Evolutionary conservation across 306 rosid genomes (phyloP), one percentile per base, ranked within the genome.

Genomic region (Trifolium dubium): DNA sequence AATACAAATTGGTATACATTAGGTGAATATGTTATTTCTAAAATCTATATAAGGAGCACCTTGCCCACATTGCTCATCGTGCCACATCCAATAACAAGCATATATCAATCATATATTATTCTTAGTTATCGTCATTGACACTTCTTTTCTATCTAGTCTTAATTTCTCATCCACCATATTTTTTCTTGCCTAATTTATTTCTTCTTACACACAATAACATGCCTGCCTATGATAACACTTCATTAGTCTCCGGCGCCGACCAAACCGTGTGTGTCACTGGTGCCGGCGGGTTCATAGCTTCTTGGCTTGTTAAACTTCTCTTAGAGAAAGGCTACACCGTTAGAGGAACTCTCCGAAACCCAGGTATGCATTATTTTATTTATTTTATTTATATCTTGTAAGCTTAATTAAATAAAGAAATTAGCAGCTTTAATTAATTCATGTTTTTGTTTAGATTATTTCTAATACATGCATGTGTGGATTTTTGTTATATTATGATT

Each of bases 281-380:
- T 3, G 99, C 99, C 10, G 97, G 93, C 1, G 99, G 99, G 14
- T 94, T 89, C 84, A 92, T 94, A 58, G 99, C 97, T 12, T 92
- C 99, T 6, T 94, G 99, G 97, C 83, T 90, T 0, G 97, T 92
- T 2, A 89, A 88, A 30, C 87, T 88, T 43, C 88, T 94, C 13
- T 85, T 94, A 0, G 80, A 87, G 47, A 87, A 83, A 84, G 96
- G 96, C 17, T 94, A 94, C 83, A 70, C 72, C 39, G 99, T 94
- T 4, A 84, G 80, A 82, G 99, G 97, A 75, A 94, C 99, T 44
- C 71, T 91, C 7, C 67, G 97, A 77, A 94, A 91, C 73, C 96
- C 98, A 75, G 97, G 97, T 85, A 37, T 61, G 67, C 31, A 59
- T 49, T 51, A 15, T 51, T 17, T 17, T 8, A n/a, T n/a, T n/a